phyloP scores from a whole-genome alignment of 2,329 filamentous ascomycete genomes.

The Hypoxylon sp. region DNA sequence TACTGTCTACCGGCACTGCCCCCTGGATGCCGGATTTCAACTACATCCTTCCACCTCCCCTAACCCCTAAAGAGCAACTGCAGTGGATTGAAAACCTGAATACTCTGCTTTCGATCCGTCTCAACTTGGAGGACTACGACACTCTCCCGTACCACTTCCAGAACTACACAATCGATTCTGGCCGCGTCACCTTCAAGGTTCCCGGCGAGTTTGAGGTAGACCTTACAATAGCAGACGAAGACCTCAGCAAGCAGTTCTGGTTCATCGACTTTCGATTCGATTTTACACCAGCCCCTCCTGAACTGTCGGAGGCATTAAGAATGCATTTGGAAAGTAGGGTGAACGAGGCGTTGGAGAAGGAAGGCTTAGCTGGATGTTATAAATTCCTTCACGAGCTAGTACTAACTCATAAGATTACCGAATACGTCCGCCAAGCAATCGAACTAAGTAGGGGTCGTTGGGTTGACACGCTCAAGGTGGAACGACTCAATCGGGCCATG shows the following conservation, averaged over 20 bases:
- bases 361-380: conserved; percentile 85
- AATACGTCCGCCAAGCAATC: conserved; percentile 81
- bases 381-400: conserved; percentile 88
- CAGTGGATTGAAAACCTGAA: conserved; percentile 85
- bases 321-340: conserved; percentile 76
- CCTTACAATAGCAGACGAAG: conserved; percentile 88
- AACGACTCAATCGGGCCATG: conserved; percentile 83
- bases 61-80: conserved; percentile 79
- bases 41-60: conserved; percentile 79
- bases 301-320: conserved; percentile 73
- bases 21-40: conserved; percentile 85
- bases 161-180: conserved; percentile 82
- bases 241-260: conserved; percentile 86
- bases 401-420: conserved; percentile 89
- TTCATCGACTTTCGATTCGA: conserved; percentile 92
- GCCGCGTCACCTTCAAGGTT: conserved; percentile 90
- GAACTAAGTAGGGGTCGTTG: conserved; percentile 78
- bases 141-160: conserved; percentile 79
- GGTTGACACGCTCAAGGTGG: conserved; percentile 81
- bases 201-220: conserved; percentile 91
- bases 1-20: conserved; percentile 82
- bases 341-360: conserved; percentile 76
- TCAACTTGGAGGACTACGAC: conserved; percentile 88
- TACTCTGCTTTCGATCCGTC: conserved; percentile 81
- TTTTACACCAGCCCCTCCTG: conserved; percentile 76